Evolutionary conservation across 768 basidiomycete genomes (phyloP).

Genomic region (Myochromella boudieri): DNA sequence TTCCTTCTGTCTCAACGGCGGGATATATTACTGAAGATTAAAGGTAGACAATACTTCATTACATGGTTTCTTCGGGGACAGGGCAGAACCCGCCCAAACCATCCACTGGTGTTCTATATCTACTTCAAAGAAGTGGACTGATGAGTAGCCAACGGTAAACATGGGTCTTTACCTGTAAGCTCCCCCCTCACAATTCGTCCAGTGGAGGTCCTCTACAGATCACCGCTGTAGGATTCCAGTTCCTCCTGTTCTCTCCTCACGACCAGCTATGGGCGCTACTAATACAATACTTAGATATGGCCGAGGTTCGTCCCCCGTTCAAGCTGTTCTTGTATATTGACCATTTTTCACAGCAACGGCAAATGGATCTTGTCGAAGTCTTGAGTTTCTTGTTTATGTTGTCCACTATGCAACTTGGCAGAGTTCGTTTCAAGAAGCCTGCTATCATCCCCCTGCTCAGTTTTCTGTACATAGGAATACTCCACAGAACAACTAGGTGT

Average conservation of each 20-base stretch:
- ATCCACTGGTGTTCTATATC: conserved; percentile 78
- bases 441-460: not conserved
- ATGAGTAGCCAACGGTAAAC: conserved; percentile 75
- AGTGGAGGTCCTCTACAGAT: conserved; percentile 71
- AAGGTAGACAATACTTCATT: conserved; percentile 88
- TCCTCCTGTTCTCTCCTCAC: conserved; percentile 91
- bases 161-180: not conserved
- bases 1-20: conserved; percentile 2
- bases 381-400: conserved; percentile 96
- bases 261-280: conserved; percentile 95
- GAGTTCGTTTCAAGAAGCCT: conserved; percentile 44
- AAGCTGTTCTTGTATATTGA: conserved; percentile 13
- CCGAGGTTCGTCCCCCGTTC: conserved; percentile 55
- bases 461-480: conserved; percentile 69
- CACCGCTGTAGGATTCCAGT: conserved; percentile 94
- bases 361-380: conserved; percentile 92
- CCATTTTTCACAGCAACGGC: conserved; percentile 58
- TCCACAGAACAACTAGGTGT: conserved; percentile 76
- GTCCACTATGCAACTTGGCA: conserved; percentile 92
- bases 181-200: conserved; percentile 16
- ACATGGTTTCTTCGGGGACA: conserved; percentile 92
- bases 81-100: conserved; percentile 76
- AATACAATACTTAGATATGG: conserved; percentile 84
- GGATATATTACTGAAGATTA: conserved; percentile 1
- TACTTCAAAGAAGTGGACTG: conserved; percentile 81